Base-by-base conservation (phyloP, 352 stramenopile species). In the Globisporangium mamillatum region DNA sequence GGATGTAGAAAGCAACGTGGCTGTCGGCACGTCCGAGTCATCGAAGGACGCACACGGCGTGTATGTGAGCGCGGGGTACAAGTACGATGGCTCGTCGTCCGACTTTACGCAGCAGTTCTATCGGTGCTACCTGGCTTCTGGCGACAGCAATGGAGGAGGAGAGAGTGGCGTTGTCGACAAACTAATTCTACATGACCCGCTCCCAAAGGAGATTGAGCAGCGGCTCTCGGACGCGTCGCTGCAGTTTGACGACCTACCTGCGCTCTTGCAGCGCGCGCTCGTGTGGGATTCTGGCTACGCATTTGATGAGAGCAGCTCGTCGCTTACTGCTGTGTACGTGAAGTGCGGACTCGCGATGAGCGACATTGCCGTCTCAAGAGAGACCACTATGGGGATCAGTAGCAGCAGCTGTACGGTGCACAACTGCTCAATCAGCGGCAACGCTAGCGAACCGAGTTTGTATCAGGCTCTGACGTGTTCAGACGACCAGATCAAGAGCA, bases 41-140 rank as follows among this genome's bases (percentile, higher is more conserved):
- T 4, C 16, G 3, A 66, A 71, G 24, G 73, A 79, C 59, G 44
- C 50, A 20, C 59, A 65, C 3, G 67, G 57, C 12, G 67, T 75
- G n/a, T 25, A 61, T 2, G 32, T 76, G 38, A 56, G 64, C 46
- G 12, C 63, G 1, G 29, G 12, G 0, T 82, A 73, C 20, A 4
- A 54, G 10, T 80, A 71, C 55, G 69, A 80, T n/a, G 76, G 76
- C 16, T 29, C 55, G 7, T 77, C 64, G 0, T 75, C 66, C 2
- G 76, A 83, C 55, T 64, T 83, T 36, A 66, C 72, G 2, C 71
- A 80, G 69, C 76, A 83, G 36, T 77, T 78, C 24, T 78, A 72
- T 53, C 61, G 66, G 4, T 71, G 74, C 3, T 66, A 67, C 4
- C 14, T 74, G 5, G 67, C 72, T 14, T 64, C 14, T 20, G 2